These are phyloP conservation scores for Nannizzia gypsea DNA, from an alignment of 2,329 filamentous ascomycete genomes.

Conservation along the genomic window DNA sequence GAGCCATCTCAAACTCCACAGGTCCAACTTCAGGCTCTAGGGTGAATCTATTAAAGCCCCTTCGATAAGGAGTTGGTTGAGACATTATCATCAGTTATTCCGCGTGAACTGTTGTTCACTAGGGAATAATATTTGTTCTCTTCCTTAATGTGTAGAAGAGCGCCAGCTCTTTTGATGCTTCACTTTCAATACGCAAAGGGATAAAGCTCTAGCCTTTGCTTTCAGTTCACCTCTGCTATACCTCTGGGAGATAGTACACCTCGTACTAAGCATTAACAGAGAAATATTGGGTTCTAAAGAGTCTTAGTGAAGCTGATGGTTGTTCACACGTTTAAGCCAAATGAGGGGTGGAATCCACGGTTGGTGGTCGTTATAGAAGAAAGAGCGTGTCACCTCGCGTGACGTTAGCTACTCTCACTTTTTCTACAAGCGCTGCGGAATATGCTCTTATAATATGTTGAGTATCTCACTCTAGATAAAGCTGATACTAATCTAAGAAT, in stretches of 20 bases:
- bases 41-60: background rate
- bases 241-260: background rate
- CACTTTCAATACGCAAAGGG: background rate
- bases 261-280: background rate
- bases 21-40: slow-evolving; percentile 7
- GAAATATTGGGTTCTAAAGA: too few species aligned
- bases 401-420: background rate
- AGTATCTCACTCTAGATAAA: too few species aligned
- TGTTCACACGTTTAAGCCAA: background rate
- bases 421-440: background rate
- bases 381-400: background rate
- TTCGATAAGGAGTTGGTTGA: background rate
- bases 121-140: background rate
- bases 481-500: too few species aligned
- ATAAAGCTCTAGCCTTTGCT: background rate
- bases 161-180: background rate
- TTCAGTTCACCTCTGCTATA: background rate
- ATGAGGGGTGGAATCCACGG: background rate
- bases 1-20: slow-evolving; percentile 12
- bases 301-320: background rate
- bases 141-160: too few species aligned
- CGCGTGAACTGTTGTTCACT: background rate
- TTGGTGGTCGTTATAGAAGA: background rate
- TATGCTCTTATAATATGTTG: background rate
- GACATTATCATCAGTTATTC: background rate